Base-by-base conservation (phyloP, 192 early-diverging fungal species). In the Rhizophagus prolifer region DNA sequence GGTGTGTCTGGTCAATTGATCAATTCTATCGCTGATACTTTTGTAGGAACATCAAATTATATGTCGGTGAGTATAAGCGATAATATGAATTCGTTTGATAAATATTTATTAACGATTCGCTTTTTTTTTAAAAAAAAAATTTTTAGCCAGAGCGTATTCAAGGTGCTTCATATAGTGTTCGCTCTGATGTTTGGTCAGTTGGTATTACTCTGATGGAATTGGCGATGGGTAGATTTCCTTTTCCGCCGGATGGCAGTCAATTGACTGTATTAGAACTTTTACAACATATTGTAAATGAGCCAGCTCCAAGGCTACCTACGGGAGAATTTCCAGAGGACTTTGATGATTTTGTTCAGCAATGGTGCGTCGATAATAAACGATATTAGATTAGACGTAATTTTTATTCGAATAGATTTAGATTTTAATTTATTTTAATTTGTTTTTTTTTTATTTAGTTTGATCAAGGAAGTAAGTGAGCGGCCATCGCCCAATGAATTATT, bases 221-320 rank as follows among this genome's bases (percentile, higher is more conserved):
- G 79, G 92, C 91, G 0, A 79, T 94, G 59, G 92, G 92, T 70
- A 80, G 87, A 65, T 94, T 91, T 78, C 92, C 93, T 23, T 81
- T 93, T 73, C 88, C 88, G 63, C 86, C 89, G 68, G 93, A 92
- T 64, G 83, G 87, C 59, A 88, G 86, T 79, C 83, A 88, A 23
- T 74, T 94, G 82, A 90, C 94, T 7, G 92, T 95, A 31, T 94
- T 99, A 82, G 97, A 99, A 70, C 85, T 99, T 78, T 87, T 99
- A 67, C 92, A 95, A 80, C 95, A 92, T 74, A 96, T 99, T 79
- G 92, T 92, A 3, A 92, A 95, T 78, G 94, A 97, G 77, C 92
- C 93, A 8, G 83, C 92, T 64, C 96, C 97, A 16, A 86, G 83
- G 23, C 86, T 98, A 36, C 92, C 96, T 14, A 75, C 80, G 9